Evolutionary conservation across 768 basidiomycete genomes (phyloP).

Genomic region (Boletus pseudopeckii): DNA sequence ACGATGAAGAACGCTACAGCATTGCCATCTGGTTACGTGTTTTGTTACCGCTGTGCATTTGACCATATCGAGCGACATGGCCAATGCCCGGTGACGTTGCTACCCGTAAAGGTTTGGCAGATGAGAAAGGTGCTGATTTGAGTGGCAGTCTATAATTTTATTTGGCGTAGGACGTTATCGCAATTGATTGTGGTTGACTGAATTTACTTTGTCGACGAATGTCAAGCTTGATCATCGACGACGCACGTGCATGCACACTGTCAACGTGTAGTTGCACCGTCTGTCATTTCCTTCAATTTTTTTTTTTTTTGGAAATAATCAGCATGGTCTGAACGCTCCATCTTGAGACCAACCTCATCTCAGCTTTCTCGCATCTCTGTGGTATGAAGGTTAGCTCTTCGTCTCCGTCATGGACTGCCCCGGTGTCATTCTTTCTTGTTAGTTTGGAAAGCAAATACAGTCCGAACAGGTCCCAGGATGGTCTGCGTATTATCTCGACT

Average conservation of each 20-base stretch:
- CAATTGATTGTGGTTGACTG: conserved; percentile 3
- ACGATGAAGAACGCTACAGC: conserved; percentile 83
- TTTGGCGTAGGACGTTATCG: conserved; percentile 2
- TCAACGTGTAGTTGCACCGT: too few relatives aligned
- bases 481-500: conserved; percentile 94
- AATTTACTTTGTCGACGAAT: background rate
- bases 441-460: conserved; percentile 99
- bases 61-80: conserved; percentile 75
- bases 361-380: conserved; percentile 10
- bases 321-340: conserved; percentile 27
- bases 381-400: conserved; percentile 30
- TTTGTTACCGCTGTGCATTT: conserved; percentile 90
- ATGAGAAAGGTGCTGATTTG: conserved; percentile 82
- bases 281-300: conserved; percentile 1
- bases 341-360: conserved; percentile 9
- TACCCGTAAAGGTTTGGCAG: conserved; percentile 74
- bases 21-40: conserved; percentile 90
- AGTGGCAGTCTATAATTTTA: conserved; percentile 12
- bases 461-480: conserved; percentile 96
- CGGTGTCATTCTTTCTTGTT: background rate
- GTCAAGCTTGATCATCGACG: background rate
- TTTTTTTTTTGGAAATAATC: conserved; percentile 17
- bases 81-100: conserved; percentile 83
- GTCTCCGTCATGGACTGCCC: background rate
- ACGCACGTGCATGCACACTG: conserved; percentile 19